Conservation (phyloP, 2,329 filamentous ascomycete genomes). For the Colletotrichum noveboracense region DNA sequence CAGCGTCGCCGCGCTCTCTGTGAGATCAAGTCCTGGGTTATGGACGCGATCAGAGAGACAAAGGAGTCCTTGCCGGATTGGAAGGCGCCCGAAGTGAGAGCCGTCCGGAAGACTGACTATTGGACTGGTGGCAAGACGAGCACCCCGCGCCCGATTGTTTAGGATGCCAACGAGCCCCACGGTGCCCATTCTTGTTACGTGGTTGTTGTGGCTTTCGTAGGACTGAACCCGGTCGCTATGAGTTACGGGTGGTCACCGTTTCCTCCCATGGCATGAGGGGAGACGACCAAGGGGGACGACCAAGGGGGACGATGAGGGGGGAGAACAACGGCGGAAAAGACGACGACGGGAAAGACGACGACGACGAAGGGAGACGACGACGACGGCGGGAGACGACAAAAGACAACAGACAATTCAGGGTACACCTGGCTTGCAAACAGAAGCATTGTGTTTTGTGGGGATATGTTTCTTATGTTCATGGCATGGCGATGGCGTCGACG, state of each 20-base stretch:
- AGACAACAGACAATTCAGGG: neutral
- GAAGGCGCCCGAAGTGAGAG: neutral
- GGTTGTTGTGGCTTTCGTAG: neutral
- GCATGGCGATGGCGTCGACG: neutral
- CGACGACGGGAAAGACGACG: neutral
- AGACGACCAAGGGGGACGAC: neutral
- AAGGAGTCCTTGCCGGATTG: neutral
- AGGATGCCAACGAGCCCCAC: neutral
- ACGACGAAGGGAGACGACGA: too few relatives aligned
- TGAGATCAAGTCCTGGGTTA: neutral
- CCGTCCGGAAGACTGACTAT: constrained; percentile 3
- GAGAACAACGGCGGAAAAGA: neutral
- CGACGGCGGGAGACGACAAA: neutral
- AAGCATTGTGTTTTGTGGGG: neutral
- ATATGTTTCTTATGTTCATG: neutral
- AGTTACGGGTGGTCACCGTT: neutral
- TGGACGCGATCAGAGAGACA: neutral
- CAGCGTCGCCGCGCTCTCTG: neutral
- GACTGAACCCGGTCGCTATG: neutral
- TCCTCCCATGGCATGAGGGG: neutral
- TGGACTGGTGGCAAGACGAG: neutral
- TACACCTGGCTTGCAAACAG: neutral
- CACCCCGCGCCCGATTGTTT: neutral
- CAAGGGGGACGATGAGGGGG: neutral
- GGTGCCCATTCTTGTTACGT: neutral